Percentiles rank a stretch among this genome's conserved stretches.
Conservation (phyloP, 1,284 basidiomycete genomes). For the Moesziomyces parantarcticus region DNA sequence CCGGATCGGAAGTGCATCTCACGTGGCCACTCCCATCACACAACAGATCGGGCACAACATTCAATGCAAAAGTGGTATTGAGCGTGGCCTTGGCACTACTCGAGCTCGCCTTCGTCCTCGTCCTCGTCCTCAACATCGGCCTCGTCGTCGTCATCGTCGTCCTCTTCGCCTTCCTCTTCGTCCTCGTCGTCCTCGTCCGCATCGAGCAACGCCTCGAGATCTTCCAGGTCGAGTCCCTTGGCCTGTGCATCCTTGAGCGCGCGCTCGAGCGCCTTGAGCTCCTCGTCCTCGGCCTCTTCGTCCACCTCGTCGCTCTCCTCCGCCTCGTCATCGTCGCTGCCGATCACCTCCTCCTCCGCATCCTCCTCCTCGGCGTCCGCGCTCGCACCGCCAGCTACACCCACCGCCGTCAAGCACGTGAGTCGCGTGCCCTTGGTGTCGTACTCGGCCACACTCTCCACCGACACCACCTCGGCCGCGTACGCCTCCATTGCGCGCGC, state of each 20-base stretch:
- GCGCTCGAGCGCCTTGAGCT: constrained; percentile 45
- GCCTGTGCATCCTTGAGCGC: constrained; percentile 49
- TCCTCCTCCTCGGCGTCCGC: constrained; percentile 26
- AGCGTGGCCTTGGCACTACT: background rate
- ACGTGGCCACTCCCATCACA: too few relatives aligned
- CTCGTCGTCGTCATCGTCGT: constrained; percentile 9
- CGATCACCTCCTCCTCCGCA: constrained; percentile 39
- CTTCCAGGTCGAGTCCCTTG: constrained; percentile 41
- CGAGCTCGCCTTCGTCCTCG: constrained; percentile 11
- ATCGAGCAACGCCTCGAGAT: constrained; percentile 36
- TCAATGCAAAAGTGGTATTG: too few relatives aligned
- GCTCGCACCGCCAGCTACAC: constrained; percentile 19
- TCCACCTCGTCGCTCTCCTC: constrained; percentile 26
- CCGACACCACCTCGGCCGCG: constrained; percentile 13
- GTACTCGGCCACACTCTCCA: constrained; percentile 47
- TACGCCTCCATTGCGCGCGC: constrained; percentile 11
- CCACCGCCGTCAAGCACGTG: constrained; percentile 61
- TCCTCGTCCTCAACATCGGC: constrained; percentile 15
- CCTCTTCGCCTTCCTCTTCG: constrained; percentile 22
- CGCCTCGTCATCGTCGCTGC: constrained; percentile 18
- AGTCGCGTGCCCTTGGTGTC: constrained; percentile 63
- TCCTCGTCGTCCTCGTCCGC: constrained; percentile 26
- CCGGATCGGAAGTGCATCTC: too few relatives aligned
- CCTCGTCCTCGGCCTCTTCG: constrained; percentile 44
- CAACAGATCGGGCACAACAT: too few relatives aligned